Base-by-base conservation (phyloP, 2,329 filamentous ascomycete species). In the Verticillium albo-atrum region DNA sequence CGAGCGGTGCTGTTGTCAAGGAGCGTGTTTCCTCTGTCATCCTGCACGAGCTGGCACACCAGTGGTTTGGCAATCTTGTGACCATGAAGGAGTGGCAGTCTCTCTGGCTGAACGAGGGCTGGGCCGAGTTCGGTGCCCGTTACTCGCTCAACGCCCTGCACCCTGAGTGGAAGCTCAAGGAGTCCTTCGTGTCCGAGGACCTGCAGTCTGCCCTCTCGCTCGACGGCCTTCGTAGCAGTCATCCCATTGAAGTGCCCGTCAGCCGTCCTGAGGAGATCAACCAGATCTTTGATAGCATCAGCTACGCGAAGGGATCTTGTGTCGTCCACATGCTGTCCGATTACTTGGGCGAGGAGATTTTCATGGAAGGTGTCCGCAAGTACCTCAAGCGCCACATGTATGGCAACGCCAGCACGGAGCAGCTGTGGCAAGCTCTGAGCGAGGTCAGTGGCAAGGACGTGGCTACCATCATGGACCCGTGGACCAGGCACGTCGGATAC, bases 11-110 rank as follows among this genome's bases (percentile, higher is more conserved):
- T 23, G 89, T 89, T 37, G 91, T 89, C 62, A 97, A 96, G 79
- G 90, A 97, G 78, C 88, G 93, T 42, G 91, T 98, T 58, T 94
- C 94, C 57, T 94, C 97, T 74, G 92, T 95, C 47, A 94, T 98
- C 28, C 93, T 97, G 81, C 94, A 98, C 78, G 94, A 98, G 74
- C 81, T 98, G 71, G 94, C 94, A 47, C 94, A 98, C 76, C 94
- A 97, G 76, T 98, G 94, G 94, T 98, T 98, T 70, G 94, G 94
- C 63, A 97, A 98, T 77, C 79, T 97, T 57, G 94, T 97, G 28
- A 97, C 94, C 57, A 97, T 97, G 92, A 92, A 97, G 74, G 97
- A 96, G 82, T 98, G 94, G 94, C 92, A 97, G 75, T 94, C 93
- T 58, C 79, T 98, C 7, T 98, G 94, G 94, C 84, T 98, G 58